Evolutionary conservation across 352 stramenopile genomes (phyloP), one percentile per base, ranked within the genome.

Genomic region (Globisporangium alternatum): DNA sequence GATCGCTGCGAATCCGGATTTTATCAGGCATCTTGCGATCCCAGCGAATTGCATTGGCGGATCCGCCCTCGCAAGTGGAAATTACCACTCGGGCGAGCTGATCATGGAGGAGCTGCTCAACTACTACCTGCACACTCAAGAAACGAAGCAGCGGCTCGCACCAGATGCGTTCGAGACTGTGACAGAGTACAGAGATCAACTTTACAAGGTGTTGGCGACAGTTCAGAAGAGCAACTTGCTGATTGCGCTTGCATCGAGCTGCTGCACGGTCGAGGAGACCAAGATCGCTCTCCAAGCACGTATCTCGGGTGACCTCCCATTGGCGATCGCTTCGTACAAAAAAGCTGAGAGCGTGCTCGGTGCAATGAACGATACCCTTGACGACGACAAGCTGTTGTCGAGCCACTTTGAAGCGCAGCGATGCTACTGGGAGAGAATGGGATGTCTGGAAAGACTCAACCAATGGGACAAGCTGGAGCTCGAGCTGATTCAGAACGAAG

Each of bases 181-280:
- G 21, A 56, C 71, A 17, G 72, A 79, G 45, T 78, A 70, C 30
- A 86, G 83, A 77, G 85, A 92, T 69, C 71, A 92, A 37, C 70
- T 95, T 6, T 79, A 93, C 65, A 91, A 92, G 51, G 57, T 95
- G 33, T 52, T 95, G 44, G 71, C 79, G 30, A 79, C 78, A 17
- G 73, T 83, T 10, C 73, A 92, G 49, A 89, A 90, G 55, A 78
- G 70, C 15, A 86, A 90, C 35, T 79, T 91, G 31, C 30, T 91
- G 10, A 73, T 84, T 25, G 80, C 82, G 12, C 72, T 92, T 0
- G 75, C 81, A 3, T 78, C 81, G 8, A 68, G 66, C 48, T 83
- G 69, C 56, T 88, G 78, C 60, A 83, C 75, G 30, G 73, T 74
- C 1, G 66, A 85, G 1, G 80, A 92, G 39, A 83, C 76, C 0